Percentiles rank a stretch among this genome's conserved stretches.
Evolutionary conservation across 345 rosid genomes (phyloP).

Genomic region (Stellera chamaejasme): DNA sequence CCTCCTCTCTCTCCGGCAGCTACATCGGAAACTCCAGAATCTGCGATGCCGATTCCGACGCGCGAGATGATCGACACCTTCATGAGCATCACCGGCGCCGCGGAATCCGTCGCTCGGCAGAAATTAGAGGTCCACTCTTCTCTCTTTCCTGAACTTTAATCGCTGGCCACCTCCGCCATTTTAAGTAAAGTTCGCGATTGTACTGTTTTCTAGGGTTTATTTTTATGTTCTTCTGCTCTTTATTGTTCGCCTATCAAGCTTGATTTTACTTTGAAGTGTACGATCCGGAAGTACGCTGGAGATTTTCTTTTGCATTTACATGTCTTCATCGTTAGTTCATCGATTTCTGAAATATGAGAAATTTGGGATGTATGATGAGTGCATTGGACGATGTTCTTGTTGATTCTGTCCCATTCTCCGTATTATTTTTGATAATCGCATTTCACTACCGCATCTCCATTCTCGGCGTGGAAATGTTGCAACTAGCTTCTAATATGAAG

Average conservation of each 20-base stretch:
- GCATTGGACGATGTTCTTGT: too few relatives aligned
- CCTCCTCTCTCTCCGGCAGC: neutral
- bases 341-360: neutral
- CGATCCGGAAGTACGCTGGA: neutral
- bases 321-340: neutral
- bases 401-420: too few relatives aligned
- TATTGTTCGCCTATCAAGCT: neutral
- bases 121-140: constrained; percentile 55
- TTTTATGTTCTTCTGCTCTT: neutral
- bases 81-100: constrained; percentile 76
- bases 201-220: constrained; percentile 10
- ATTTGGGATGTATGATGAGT: neutral
- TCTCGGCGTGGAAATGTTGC: too few relatives aligned
- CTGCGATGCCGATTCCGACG: constrained; percentile 45
- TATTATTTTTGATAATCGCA: too few relatives aligned
- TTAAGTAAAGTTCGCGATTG: constrained; percentile 8
- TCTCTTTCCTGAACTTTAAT: neutral
- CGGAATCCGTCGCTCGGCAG: constrained; percentile 55
- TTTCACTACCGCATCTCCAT: too few relatives aligned
- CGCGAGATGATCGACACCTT: constrained; percentile 52
- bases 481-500: too few relatives aligned
- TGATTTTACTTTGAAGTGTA: neutral
- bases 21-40: neutral
- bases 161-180: neutral
- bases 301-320: neutral